phyloP scores from a whole-genome alignment of 164 flowering plant genomes.

The Chimonanthus praecox region DNA sequence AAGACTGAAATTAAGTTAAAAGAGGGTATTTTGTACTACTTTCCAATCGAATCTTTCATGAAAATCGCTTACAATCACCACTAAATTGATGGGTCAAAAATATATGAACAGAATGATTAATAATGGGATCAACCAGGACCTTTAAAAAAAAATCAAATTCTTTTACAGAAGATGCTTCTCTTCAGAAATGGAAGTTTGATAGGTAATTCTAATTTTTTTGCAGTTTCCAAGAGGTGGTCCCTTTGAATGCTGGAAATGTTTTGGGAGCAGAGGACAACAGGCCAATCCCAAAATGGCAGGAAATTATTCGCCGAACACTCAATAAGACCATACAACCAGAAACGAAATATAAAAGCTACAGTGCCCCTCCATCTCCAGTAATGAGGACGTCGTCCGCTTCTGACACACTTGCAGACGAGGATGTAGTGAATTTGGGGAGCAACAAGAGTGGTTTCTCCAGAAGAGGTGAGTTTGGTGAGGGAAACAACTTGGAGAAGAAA shows the following conservation, averaged over 20 bases:
- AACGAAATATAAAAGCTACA: slow-evolving; percentile 60
- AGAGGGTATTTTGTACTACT: too few species aligned
- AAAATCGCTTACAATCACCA: too few species aligned
- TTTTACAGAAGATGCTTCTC: not conserved
- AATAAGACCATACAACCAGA: slow-evolving; percentile 59
- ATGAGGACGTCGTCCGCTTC: slow-evolving; percentile 55
- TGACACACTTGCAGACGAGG: slow-evolving; percentile 53
- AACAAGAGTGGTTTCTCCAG: slow-evolving; percentile 21
- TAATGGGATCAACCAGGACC: not conserved
- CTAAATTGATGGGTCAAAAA: not conserved
- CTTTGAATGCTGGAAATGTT: slow-evolving; percentile 56
- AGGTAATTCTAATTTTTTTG: not conserved
- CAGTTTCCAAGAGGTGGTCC: slow-evolving; percentile 76
- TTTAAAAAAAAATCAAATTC: not conserved
- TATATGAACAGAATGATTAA: too few species aligned
- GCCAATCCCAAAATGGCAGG: slow-evolving; percentile 92
- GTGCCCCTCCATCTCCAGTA: slow-evolving; percentile 89
- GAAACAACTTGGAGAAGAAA: slow-evolving; percentile 20
- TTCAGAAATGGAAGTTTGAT: not conserved
- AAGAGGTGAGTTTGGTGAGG: slow-evolving; percentile 14
- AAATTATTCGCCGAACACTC: slow-evolving; percentile 71
- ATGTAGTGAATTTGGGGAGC: slow-evolving; percentile 20
- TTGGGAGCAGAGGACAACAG: slow-evolving; percentile 45
- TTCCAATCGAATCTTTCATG: too few species aligned
- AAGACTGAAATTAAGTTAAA: too few species aligned